Percentiles rank a stretch among this genome's conserved stretches.
These are phyloP conservation scores for Nothophytophthora sp. DNA, from an alignment of 352 stramenopile genomes.

Conservation along the genomic window DNA sequence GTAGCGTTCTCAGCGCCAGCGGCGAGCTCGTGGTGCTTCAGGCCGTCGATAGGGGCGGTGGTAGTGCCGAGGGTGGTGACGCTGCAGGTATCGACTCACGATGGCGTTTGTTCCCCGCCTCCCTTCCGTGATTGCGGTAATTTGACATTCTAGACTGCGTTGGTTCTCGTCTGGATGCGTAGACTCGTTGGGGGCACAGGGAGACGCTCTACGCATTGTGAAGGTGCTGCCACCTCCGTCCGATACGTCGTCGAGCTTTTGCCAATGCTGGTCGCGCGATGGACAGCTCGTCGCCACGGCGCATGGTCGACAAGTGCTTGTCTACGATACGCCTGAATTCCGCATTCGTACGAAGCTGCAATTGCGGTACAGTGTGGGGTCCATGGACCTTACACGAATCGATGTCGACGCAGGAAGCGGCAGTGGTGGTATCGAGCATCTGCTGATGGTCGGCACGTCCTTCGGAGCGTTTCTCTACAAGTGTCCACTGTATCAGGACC, in stretches of 20 bases:
- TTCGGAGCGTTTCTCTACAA: conserved; percentile 41
- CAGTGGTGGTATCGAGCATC: neutral
- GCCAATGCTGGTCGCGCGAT: conserved; percentile 51
- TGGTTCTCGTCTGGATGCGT: neutral
- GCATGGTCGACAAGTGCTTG: conserved; percentile 25
- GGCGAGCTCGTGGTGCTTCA: conserved; percentile 56
- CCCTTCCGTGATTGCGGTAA: too few species aligned
- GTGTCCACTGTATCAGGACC: conserved; percentile 3
- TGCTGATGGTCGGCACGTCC: conserved; percentile 32
- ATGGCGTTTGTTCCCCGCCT: too few species aligned
- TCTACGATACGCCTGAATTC: conserved; percentile 36
- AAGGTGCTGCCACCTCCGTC: conserved; percentile 32
- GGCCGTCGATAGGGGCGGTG: neutral
- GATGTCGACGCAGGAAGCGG: neutral
- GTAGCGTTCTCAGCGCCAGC: conserved; percentile 53
- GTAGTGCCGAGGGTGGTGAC: neutral
- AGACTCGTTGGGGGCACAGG: neutral
- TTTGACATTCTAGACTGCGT: too few species aligned
- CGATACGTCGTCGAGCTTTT: conserved; percentile 31
- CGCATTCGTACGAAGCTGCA: conserved; percentile 5
- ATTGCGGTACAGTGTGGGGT: conserved; percentile 34
- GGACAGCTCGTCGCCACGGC: conserved; percentile 31
- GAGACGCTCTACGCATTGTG: conserved; percentile 18
- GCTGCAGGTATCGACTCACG: too few species aligned
- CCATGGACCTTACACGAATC: conserved; percentile 43